Base-by-base conservation (phyloP, 129 eudicot species). In the Sambucus nigra region DNA sequence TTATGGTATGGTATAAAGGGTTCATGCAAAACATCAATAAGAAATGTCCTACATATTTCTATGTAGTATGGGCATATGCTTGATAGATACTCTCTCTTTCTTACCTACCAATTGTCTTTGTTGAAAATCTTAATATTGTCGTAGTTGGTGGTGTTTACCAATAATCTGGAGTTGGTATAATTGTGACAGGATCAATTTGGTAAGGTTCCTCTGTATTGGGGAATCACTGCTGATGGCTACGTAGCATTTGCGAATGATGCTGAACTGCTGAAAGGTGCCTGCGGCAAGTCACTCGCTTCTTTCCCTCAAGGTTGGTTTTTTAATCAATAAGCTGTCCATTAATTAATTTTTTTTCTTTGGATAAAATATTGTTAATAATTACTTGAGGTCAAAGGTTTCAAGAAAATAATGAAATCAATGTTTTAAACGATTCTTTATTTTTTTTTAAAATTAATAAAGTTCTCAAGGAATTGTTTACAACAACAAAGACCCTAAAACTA, bases 231-330 rank as follows among this genome's bases (percentile, higher is more conserved):
- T 65, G 91, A 81, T 63, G 91, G 91, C 2, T 67, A 47, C 26
- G 84, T 81, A 15, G 91, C 91, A 2, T 76, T 81, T 73, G 89
- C 89, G 53, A 73, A 77, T 60, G 84, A 81, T 70, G 89, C 89
- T 3, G 69, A 81, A 23, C 58, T 81, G 78, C 91, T 81, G 19
- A 77, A 81, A 65, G 85, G 91, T 16, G 80, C 91, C 60, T 81
- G 91, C 60, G 85, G 91, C 59, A 81, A 81, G 71, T 77, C 91
- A 3, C 91, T 81, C 65, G 91, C 91, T 44, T 77, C 84, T 45
- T 81, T 81, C 69, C 91, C 91, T 38, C 78, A 81, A 76, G 89
- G 89, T 81, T 5, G 53, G 64, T 59, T 44, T 19, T 19, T 1
- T 12, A 44, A 1, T 9, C 33, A 17, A 22, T 51, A 26, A 15